These are phyloP conservation scores for Mycogone perniciosa DNA, from an alignment of 2,329 filamentous ascomycete species.

Conservation along the genomic window DNA sequence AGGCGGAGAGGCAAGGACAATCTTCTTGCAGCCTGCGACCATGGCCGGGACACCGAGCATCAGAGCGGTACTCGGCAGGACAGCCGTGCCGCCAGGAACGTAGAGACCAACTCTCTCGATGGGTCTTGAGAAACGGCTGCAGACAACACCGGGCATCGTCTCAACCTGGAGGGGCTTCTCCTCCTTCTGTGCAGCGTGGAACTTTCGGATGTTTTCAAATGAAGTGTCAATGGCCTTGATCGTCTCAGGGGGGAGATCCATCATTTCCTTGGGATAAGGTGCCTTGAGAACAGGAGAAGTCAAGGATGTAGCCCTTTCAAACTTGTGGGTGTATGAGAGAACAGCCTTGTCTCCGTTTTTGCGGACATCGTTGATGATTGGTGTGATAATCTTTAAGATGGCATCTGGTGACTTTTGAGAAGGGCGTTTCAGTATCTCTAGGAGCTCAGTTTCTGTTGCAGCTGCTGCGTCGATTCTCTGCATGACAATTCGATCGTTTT, in stretches of 20 bases:
- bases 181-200: constrained; percentile 87
- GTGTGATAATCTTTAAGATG: constrained; percentile 83
- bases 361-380: constrained; percentile 85
- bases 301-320: constrained; percentile 89
- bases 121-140: constrained; percentile 83
- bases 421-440: constrained; percentile 73
- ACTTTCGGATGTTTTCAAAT: constrained; percentile 89
- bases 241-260: constrained; percentile 79
- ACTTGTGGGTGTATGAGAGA: constrained; percentile 92
- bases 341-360: constrained; percentile 80
- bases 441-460: constrained; percentile 58
- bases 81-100: constrained; percentile 90
- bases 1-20: constrained; percentile 87
- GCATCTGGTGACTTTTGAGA: constrained; percentile 93
- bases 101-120: constrained; percentile 97
- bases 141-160: constrained; percentile 96
- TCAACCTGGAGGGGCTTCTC: constrained; percentile 77
- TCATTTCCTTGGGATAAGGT: constrained; percentile 77
- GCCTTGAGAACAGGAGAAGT: constrained; percentile 84
- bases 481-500: constrained; percentile 66
- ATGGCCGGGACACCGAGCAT: constrained; percentile 98
- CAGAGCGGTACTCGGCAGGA: constrained; percentile 92
- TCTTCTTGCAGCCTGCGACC: constrained; percentile 94
- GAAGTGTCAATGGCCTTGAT: constrained; percentile 89
- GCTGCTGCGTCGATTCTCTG: constrained; percentile 65